Evolutionary conservation across 73 alveolate species (phyloP), one percentile per base, ranked within the genome.

Genomic region (Symbiodinium pilosum): DNA sequence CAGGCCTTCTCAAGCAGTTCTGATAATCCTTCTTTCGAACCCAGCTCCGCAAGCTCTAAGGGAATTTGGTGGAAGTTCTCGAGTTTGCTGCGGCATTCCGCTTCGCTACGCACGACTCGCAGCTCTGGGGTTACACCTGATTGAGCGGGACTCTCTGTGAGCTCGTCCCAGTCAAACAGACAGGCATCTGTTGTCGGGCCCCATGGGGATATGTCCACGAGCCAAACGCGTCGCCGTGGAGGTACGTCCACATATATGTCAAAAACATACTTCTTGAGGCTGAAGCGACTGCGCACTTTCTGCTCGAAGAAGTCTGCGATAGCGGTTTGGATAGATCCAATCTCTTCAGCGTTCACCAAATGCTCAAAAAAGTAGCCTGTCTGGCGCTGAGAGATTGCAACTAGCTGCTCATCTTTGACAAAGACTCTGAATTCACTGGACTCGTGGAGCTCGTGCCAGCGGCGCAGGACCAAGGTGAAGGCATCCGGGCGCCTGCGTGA

Each of bases 361-460:
- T 89, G 95, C 47, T 89, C 95, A 28, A 89, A 89, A n/a, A 89
- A 89, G 28, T 73, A 42, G 38, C 87, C 73, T 9, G 95, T 89
- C 20, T 89, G 95, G 4, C 95, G 95, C 73, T 89, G 95, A 59
- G 75, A 40, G 44, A 89, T 68, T 36, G 87, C 95, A 26, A 89
- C 16, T 68, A 89, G 38, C 5, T 68, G 36, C 4, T 42, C 44
- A 41, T 89, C 95, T 41, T 71, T 41, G 43, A 89, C 87, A 12
- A 89, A 89, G 71, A 41, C 87, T 26, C 95, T 52, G 83, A 89
- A 89, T 39, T 89, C 95, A 32, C 87, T 89, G 38, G 95, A 89
- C 87, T 89, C 95, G 52, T 89, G 87, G 44, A 89, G 87, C 44
- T 86, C 59, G 28, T 89, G 95, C 95, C 95, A 89, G 42, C 95